Base-by-base conservation (phyloP, 805 yeast genomes). In the Scheffersomyces ergatensis region DNA sequence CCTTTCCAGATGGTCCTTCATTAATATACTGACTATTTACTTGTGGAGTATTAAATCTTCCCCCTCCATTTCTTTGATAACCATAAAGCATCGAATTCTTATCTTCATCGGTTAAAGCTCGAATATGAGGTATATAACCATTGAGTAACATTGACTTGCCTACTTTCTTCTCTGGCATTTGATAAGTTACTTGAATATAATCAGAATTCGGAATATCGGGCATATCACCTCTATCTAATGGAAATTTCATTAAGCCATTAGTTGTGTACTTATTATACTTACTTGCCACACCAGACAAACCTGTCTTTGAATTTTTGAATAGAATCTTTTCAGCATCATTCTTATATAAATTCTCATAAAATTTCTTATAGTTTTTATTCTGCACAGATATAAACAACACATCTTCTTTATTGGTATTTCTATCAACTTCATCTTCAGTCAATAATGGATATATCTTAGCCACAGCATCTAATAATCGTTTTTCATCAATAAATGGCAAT, bases 401-500 rank as follows among this genome's bases (percentile, higher is more conserved):
- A 27, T 89, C 93, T 24, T 80, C 70, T 48, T 83, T 86, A 46
- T 81, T 71, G 7, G 83, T 76, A 54, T 92, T 85, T 64, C 97
- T 72, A 13, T 74, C 67, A 21, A 47, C 66, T 53, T 90, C 97
- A n/a, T 69, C 80, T 3, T 77, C 85, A 0, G 88, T 75, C 35
- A 90, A 67, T 29, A 67, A 61, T 2, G 73, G 65, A 55, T 90
- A 90, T 45, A 83, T 79, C 1, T 64, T 76, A 39, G 77, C 72
- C 2, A 89, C 95, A 3, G 80, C 82, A 14, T 70, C 65, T 39
- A 90, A 60, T 33, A 90, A 68, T 50, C 95, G 69, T n/a, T 62
- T 62, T 53, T 88, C 96, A 53, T 90, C 96, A 51, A 90, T 92
- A 50, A 90, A 90, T 0, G 98, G 97, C 40, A 90, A 66, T 31